These are phyloP conservation scores for Bruguiera sexangula DNA, from an alignment of 345 rosid genomes.

Conservation along the genomic window DNA sequence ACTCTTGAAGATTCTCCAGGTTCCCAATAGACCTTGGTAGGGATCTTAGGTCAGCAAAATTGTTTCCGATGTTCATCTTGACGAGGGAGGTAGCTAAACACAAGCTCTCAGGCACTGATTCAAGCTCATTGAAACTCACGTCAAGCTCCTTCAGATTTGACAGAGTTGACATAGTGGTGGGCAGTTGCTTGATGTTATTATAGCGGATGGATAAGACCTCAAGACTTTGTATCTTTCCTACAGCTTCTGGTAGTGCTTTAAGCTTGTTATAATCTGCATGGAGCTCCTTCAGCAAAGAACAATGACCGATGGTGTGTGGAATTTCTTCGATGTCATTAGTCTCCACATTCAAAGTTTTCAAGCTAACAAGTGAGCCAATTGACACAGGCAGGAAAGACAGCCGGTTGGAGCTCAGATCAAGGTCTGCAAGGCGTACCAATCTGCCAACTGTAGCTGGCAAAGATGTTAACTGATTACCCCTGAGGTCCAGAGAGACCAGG, in stretches of 20 bases:
- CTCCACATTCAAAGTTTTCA: constrained; percentile 68
- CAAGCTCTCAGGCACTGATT: constrained; percentile 89
- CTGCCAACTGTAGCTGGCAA: constrained; percentile 61
- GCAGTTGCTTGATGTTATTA: constrained; percentile 79
- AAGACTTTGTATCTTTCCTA: constrained; percentile 71
- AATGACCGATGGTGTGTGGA: constrained; percentile 70
- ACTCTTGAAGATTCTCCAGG: constrained; percentile 88
- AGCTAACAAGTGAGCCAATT: constrained; percentile 62
- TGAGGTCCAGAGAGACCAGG: constrained; percentile 60
- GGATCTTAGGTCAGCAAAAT: constrained; percentile 75
- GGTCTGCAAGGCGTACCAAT: constrained; percentile 71
- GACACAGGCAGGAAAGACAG: constrained; percentile 62
- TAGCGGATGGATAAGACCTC: constrained; percentile 82
- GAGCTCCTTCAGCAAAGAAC: constrained; percentile 69
- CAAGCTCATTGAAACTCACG: constrained; percentile 97
- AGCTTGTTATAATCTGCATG: constrained; percentile 85
- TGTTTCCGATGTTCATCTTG: constrained; percentile 88
- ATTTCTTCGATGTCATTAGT: constrained; percentile 85
- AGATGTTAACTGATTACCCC: constrained; percentile 71
- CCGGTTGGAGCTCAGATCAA: constrained; percentile 81
- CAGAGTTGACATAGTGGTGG: constrained; percentile 88
- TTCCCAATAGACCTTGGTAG: constrained; percentile 91
- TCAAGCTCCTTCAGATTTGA: constrained; percentile 74
- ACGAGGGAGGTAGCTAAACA: constrained; percentile 80
- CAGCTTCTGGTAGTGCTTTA: constrained; percentile 97